Conservation (phyloP, 2,329 filamentous ascomycete species). For the Microdochium bolleyi region DNA sequence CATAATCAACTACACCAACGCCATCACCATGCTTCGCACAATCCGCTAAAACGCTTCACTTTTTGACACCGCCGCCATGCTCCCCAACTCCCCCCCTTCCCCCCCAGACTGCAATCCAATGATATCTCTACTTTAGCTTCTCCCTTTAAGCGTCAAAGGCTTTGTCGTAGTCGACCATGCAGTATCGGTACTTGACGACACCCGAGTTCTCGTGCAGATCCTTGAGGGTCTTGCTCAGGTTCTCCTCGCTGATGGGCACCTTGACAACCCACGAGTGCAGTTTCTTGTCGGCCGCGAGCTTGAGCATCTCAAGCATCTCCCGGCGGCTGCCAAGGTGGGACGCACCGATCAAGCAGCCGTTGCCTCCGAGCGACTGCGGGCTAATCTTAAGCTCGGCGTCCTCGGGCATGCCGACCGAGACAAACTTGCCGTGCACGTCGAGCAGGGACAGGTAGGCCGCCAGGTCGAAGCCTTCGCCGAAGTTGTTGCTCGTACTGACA, state of each 20-base stretch:
- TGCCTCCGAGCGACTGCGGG: constrained; percentile 66
- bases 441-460: constrained; percentile 67
- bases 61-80: too few relatives aligned
- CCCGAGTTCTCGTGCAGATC: constrained; percentile 53
- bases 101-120: not conserved
- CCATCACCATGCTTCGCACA: too few relatives aligned
- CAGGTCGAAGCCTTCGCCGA: constrained; percentile 59
- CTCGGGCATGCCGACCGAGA: constrained; percentile 73
- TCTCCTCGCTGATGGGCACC: constrained; percentile 65
- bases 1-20: too few relatives aligned
- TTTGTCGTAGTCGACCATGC: constrained; percentile 63
- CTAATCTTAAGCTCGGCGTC: constrained; percentile 63
- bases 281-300: constrained; percentile 61
- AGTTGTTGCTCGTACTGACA: constrained; percentile 65
- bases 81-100: too few relatives aligned
- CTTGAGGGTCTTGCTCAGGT: constrained; percentile 60
- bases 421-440: constrained; percentile 74
- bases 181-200: constrained; percentile 69
- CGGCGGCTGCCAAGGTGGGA: constrained; percentile 63
- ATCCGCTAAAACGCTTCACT: too few relatives aligned
- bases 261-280: constrained; percentile 65
- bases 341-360: constrained; percentile 65
- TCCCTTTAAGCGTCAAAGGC: constrained; percentile 45
- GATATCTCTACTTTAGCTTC: not conserved
- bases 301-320: constrained; percentile 65